These are phyloP conservation scores for Populus hybrid DNA, from an alignment of 441 rosid genomes.

Conservation along the genomic window DNA sequence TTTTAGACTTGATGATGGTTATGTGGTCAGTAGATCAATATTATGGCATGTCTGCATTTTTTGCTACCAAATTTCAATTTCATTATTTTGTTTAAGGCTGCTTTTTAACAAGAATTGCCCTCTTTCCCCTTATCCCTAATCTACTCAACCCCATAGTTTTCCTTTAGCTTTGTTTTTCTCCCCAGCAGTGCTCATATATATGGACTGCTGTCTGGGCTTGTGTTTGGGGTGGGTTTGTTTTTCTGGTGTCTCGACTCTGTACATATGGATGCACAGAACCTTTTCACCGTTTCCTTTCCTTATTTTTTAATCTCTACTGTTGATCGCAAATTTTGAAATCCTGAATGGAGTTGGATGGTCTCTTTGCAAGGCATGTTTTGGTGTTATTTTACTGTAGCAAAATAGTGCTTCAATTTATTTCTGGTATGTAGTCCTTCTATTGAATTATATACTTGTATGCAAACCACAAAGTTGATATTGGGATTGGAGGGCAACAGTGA, in stretches of 20 bases:
- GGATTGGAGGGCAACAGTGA: neutral
- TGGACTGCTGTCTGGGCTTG: neutral
- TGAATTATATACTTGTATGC: neutral
- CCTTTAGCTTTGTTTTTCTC: neutral
- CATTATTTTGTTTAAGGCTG: neutral
- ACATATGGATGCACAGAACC: neutral
- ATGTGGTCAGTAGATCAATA: constrained; percentile 64
- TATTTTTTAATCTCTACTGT: neutral
- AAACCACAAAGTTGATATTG: neutral
- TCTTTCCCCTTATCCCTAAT: neutral
- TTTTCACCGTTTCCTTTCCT: neutral
- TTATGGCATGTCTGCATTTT: neutral
- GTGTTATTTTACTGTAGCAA: neutral
- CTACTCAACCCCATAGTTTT: neutral
- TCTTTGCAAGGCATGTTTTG: neutral
- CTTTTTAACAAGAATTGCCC: neutral
- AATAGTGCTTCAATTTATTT: neutral
- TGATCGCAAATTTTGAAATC: neutral
- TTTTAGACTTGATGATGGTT: constrained; percentile 96
- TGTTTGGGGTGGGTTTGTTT: neutral
- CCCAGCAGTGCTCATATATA: neutral
- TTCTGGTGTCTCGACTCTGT: neutral
- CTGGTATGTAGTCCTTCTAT: neutral
- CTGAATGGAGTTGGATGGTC: neutral
- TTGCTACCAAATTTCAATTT: neutral